Evolutionary conservation across 2,329 filamentous ascomycete species (phyloP).

Genomic region (Aspergillus sergii): DNA sequence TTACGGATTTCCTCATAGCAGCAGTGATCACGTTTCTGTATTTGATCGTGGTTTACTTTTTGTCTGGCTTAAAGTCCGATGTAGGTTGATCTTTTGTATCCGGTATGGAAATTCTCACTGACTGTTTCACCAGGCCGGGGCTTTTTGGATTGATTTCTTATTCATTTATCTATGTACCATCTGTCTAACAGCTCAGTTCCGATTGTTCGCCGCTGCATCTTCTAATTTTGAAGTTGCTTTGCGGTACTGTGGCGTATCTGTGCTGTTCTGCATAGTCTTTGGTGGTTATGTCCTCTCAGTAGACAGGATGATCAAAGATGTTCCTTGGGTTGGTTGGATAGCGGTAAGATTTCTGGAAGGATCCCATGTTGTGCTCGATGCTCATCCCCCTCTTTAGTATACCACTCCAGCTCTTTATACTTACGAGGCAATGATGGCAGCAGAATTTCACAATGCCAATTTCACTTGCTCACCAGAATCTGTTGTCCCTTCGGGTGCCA

Average conservation of each 20-base stretch:
- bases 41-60: constrained; percentile 63
- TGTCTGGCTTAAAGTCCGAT: constrained; percentile 45
- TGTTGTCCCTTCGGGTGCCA: constrained; percentile 59
- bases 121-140: constrained; percentile 46
- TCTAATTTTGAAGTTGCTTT: constrained; percentile 65
- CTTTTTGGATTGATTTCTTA: constrained; percentile 65
- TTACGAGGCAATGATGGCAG: constrained; percentile 66
- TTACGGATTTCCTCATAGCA: constrained; percentile 60
- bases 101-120: not conserved
- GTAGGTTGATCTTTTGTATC: constrained; percentile 18
- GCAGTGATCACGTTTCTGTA: constrained; percentile 58
- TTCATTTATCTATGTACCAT: constrained; percentile 62
- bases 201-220: constrained; percentile 62
- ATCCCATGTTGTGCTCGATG: not conserved
- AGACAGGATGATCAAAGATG: constrained; percentile 55
- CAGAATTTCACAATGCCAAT: constrained; percentile 59
- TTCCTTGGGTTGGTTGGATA: constrained; percentile 66
- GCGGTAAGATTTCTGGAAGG: constrained; percentile 25
- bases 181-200: constrained; percentile 62
- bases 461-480: constrained; percentile 60
- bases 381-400: constrained; percentile 37
- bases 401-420: constrained; percentile 55
- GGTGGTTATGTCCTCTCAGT: constrained; percentile 66
- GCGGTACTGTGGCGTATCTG: constrained; percentile 60
- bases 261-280: constrained; percentile 62